phyloP scores from a whole-genome alignment of 768 basidiomycete species.

The Kwoniella newhampshirensis region DNA sequence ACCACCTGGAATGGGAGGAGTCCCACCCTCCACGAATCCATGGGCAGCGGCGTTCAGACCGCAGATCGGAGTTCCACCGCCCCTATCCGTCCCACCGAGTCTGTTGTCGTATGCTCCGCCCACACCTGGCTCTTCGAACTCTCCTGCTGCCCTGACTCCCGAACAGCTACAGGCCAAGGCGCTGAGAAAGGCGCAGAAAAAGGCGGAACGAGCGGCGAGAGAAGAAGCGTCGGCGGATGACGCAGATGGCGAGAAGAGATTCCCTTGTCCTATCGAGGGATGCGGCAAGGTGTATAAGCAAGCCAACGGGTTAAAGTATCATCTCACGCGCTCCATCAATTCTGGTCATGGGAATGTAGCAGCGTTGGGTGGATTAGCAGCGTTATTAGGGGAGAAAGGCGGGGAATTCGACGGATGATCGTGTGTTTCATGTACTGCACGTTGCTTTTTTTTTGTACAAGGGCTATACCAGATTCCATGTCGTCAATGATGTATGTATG shows the following conservation, averaged over 20 bases:
- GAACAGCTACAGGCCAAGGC: conserved; percentile 32
- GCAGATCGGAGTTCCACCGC: conserved; percentile 13
- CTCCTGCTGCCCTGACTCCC: conserved; percentile 6
- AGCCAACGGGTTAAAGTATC: conserved; percentile 53
- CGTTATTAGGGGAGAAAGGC: conserved; percentile 21
- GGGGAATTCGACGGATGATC: background rate
- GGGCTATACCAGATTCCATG: conserved; percentile 18
- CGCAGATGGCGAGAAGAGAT: conserved; percentile 45
- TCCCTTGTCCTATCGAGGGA: conserved; percentile 51
- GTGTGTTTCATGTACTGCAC: background rate
- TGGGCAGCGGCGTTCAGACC: conserved; percentile 42
- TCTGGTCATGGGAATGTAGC: conserved; percentile 50
- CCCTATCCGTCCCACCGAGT: conserved; percentile 41
- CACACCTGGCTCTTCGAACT: conserved; percentile 13
- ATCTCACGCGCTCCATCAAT: conserved; percentile 51
- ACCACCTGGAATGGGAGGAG: conserved; percentile 4
- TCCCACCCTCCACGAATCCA: conserved; percentile 24
- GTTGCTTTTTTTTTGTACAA: conserved; percentile 7
- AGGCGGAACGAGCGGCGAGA: conserved; percentile 37
- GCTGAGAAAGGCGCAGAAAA: conserved; percentile 45
- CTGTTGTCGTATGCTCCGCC: conserved; percentile 38
- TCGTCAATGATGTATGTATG: conserved; percentile 19
- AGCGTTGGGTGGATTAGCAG: conserved; percentile 37
- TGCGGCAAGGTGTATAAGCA: conserved; percentile 53
- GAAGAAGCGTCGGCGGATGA: conserved; percentile 41